Percentiles rank a stretch among this genome's conserved stretches.
These are phyloP conservation scores for Olyra latifolia DNA, from an alignment of 176 grass and related monocot species.

Conservation along the genomic window DNA sequence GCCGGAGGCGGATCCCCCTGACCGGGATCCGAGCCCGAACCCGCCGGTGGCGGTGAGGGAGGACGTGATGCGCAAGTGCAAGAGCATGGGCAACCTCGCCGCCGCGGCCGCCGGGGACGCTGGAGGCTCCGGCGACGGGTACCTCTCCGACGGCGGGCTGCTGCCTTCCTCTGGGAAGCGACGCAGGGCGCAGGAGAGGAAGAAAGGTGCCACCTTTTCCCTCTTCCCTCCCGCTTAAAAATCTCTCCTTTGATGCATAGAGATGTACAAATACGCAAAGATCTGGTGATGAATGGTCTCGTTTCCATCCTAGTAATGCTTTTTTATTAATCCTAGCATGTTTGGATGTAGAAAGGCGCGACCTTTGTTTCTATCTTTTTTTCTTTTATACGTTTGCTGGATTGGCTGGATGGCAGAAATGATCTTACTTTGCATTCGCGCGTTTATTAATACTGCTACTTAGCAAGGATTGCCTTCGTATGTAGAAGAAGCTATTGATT, in stretches of 20 bases:
- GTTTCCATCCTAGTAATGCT: neutral
- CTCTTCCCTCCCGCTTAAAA: slow-evolving; percentile 3
- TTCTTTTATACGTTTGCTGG: neutral
- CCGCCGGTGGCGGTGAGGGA: slow-evolving; percentile 42
- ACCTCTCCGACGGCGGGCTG: slow-evolving; percentile 57
- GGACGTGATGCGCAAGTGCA: slow-evolving; percentile 71
- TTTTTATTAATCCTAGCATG: neutral
- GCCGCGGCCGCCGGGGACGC: slow-evolving; percentile 34
- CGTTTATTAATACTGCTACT: neutral
- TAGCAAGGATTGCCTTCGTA: neutral
- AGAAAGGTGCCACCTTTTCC: slow-evolving; percentile 55
- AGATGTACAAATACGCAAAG: slow-evolving; percentile 23
- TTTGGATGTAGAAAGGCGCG: slow-evolving; percentile 22
- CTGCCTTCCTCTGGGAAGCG: slow-evolving; percentile 42
- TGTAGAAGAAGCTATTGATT: slow-evolving; percentile 7
- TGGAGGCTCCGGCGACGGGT: slow-evolving; percentile 38
- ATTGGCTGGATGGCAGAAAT: slow-evolving; percentile 22
- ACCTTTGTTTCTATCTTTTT: neutral
- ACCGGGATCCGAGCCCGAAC: slow-evolving; percentile 41
- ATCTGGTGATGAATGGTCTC: slow-evolving; percentile 34
- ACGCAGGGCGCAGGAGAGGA: slow-evolving; percentile 53
- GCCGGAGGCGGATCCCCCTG: slow-evolving; percentile 19
- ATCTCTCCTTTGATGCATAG: slow-evolving; percentile 4
- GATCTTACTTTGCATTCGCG: neutral
- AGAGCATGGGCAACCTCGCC: slow-evolving; percentile 66